Evolutionary conservation across 2,329 filamentous ascomycete genomes (phyloP), one percentile per base, ranked within the genome.

Genomic region (Fusarium torreyae): DNA sequence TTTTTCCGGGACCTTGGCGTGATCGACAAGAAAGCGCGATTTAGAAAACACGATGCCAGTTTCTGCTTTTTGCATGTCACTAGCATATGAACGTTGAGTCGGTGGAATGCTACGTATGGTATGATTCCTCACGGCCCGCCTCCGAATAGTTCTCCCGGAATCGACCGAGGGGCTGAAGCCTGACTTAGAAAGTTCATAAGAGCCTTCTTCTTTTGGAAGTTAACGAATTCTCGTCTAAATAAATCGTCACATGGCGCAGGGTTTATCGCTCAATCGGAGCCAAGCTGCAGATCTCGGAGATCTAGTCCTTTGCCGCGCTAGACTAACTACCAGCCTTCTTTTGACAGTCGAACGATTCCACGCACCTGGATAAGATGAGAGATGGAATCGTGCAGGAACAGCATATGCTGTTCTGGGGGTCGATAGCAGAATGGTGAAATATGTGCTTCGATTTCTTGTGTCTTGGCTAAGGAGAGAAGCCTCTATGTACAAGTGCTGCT

Each of bases 211-310:
- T 50, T 60, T 56, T 31, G 28, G 31, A 7, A 45, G 40, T 31
- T 51, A 39, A n/a, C 10, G n/a, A 42, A 18, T 36, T 26, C 31
- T 38, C 22, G n/a, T 46, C 24, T 14, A 33, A 9, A 33, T 24
- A 38, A 26, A 38, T 54, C 22, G 43, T 33, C 33, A 39, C 59
- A 26, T 20, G 17, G 49, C 26, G 28, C 34, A 22, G 18, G 36
- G 42, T 26, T 15, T 49, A 14, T 43, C 43, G 24, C 42, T 53
- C 28, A 11, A 31, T 42, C 34, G 14, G 33, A 38, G 33, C 24
- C 31, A 34, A 46, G 40, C 20, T 52, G 45, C 49, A 60, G 55
- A 65, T 62, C 55, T 61, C 31, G 28, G 34, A 53, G 39, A 57
- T 65, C 46, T 31, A 22, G 13, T 24, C 17, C 26, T 38, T 24